Percentiles rank a stretch among this genome's conserved stretches.
Conservation (phyloP, 1,139 yeast genomes). For the Geotrichum candidum region DNA sequence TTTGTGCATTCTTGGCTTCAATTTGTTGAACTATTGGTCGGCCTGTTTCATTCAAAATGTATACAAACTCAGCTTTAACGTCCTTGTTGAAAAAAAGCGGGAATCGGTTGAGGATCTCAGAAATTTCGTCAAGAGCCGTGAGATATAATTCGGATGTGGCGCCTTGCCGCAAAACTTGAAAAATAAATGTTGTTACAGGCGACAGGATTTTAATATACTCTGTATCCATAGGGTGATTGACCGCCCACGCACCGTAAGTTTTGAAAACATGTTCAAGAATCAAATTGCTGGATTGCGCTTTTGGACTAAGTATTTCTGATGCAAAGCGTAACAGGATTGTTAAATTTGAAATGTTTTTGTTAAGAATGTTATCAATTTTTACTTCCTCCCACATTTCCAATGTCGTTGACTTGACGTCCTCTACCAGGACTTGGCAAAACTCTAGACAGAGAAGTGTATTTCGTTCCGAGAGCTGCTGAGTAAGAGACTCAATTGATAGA, state of each 20-base stretch:
- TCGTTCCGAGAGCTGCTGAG: constrained; percentile 5
- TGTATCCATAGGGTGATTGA: constrained; percentile 4
- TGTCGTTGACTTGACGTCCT: constrained; percentile 21
- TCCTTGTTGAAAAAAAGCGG: constrained; percentile 8
- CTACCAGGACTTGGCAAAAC: constrained; percentile 28
- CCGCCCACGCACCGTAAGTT: constrained; percentile 14
- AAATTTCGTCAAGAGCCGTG: constrained; percentile 8
- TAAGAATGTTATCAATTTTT: constrained; percentile 3
- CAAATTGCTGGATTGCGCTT: not conserved
- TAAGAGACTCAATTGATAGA: constrained; percentile 2
- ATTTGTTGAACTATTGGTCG: constrained; percentile 11
- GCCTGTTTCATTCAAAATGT: constrained; percentile 11
- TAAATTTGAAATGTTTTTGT: constrained; percentile 5
- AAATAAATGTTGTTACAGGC: constrained; percentile 7
- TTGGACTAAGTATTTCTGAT: constrained; percentile 5
- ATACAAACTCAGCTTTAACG: constrained; percentile 1
- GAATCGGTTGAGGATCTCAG: constrained; percentile 9
- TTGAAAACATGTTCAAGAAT: constrained; percentile 10
- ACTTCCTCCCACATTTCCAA: constrained; percentile 10
- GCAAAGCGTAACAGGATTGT: constrained; percentile 4
- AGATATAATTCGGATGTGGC: constrained; percentile 1
- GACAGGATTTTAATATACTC: not conserved
- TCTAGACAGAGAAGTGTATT: constrained; percentile 18
- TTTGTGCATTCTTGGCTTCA: constrained; percentile 4
- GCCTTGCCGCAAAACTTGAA: constrained; percentile 6